Conservation (phyloP, 345 rosid genomes). For the Mallotus nudiflorus region DNA sequence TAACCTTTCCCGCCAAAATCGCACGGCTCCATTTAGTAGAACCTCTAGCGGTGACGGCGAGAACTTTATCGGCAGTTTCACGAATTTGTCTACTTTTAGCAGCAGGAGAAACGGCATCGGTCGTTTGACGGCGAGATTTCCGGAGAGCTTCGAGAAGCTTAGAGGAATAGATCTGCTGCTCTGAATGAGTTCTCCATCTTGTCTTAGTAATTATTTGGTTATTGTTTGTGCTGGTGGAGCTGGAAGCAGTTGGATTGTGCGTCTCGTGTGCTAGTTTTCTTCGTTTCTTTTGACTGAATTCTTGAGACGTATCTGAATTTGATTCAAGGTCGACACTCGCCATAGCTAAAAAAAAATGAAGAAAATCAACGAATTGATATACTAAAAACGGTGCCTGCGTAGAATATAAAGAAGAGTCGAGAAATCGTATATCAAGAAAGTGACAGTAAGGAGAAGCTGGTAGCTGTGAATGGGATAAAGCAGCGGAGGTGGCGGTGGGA, state of each 20-base stretch:
- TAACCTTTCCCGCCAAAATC: slow-evolving; percentile 48
- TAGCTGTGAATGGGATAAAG: neutral
- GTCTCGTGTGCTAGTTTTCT: slow-evolving; percentile 25
- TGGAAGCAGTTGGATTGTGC: slow-evolving; percentile 5
- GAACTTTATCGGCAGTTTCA: slow-evolving; percentile 44
- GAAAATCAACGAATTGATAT: too few relatives aligned
- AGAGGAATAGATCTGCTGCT: slow-evolving; percentile 22
- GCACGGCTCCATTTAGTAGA: slow-evolving; percentile 74
- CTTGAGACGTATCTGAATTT: slow-evolving; percentile 29
- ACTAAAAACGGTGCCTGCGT: neutral
- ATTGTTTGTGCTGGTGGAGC: neutral
- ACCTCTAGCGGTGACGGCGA: slow-evolving; percentile 65
- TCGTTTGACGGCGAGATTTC: slow-evolving; percentile 42
- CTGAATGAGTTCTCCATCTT: slow-evolving; percentile 47
- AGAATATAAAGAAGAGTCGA: neutral
- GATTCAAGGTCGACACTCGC: slow-evolving; percentile 17
- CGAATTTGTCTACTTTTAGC: slow-evolving; percentile 38
- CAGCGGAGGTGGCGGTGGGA: neutral
- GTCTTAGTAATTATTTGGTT: slow-evolving; percentile 2
- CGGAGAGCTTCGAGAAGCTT: slow-evolving; percentile 45
- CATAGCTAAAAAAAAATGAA: neutral
- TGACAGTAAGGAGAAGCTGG: too few relatives aligned
- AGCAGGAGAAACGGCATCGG: slow-evolving; percentile 5
- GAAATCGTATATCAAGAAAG: too few relatives aligned
- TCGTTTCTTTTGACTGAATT: slow-evolving; percentile 48